Conservation (phyloP, 495 filamentous ascomycete species). For the Aspergillus baeticus region DNA sequence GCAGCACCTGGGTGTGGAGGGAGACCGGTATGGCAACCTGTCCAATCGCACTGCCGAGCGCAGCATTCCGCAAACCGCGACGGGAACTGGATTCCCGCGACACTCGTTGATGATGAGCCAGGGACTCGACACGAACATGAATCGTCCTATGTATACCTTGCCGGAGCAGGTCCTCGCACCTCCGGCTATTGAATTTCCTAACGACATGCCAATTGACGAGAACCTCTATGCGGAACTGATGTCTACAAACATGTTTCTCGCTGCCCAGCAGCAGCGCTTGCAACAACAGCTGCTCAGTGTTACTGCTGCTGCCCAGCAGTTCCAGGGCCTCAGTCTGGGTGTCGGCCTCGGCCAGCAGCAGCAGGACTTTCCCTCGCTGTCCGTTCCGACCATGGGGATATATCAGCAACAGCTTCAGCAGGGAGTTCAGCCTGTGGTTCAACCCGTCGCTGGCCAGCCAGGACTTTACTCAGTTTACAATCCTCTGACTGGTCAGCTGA, state of each 20-base stretch:
- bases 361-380: constrained; percentile 27
- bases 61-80: constrained; percentile 59
- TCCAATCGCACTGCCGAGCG: constrained; percentile 42
- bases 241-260: constrained; percentile 80
- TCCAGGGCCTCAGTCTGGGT: constrained; percentile 68
- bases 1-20: constrained; percentile 49
- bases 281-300: constrained; percentile 61
- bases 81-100: constrained; percentile 56
- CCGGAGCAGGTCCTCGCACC: constrained; percentile 87
- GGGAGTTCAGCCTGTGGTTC: constrained; percentile 67
- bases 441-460: constrained; percentile 66
- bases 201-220: constrained; percentile 74
- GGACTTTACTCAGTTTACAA: constrained; percentile 82
- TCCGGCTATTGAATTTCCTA: constrained; percentile 66
- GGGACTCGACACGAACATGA: constrained; percentile 33
- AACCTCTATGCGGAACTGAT: constrained; percentile 78
- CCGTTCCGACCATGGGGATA: constrained; percentile 49
- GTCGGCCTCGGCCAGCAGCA: constrained; percentile 41
- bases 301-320: constrained; percentile 66
- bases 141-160: constrained; percentile 62
- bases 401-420: constrained; percentile 72
- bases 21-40: constrained; percentile 42
- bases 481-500: constrained; percentile 76
- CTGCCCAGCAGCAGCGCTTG: constrained; percentile 83
- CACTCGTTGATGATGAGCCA: constrained; percentile 47